Evolutionary conservation across 1,139 yeast species (phyloP), one percentile per base, ranked within the genome.

Genomic region (Komagataea norvegica): DNA sequence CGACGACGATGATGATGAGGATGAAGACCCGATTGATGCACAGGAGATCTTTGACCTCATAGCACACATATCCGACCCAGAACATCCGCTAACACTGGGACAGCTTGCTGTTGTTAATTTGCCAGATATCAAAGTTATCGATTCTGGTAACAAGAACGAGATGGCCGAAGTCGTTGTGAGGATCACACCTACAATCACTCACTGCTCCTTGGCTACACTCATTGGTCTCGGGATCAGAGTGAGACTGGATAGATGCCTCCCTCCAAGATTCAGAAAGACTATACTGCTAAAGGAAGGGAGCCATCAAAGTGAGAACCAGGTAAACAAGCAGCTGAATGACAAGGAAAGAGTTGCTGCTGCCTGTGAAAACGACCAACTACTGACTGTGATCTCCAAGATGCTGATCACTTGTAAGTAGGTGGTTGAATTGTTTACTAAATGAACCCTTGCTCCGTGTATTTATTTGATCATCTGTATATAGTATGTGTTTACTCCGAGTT

Each of bases 261-360:
- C 97, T 2, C 78, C 89, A 6, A 68, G 96, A 38, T 91, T 76
- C 65, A 69, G 98, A 48, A 78, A 88, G 41, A 74, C 78, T 14
- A 84, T 93, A 29, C 66, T 84, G 36, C 76, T 93, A 36, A 86
- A 89, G 53, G 86, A 86, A 51, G 97, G 97, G 1, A 77, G 95
- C 1, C 99, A 93, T 59, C 97, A 91, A 59, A 85, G 95, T 52
- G 98, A 93, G 57, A 77, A 75, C 48, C 98, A 91, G 55, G 98
- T 93, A 22, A 93, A 93, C 61, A 89, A 91, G 56, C 99, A 93
- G 62, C 72, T 93, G 46, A 91, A 91, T 57, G 99, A 93, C 58
- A 93, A 93, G 63, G 99, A 93, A 60, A 70, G 99, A 46, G 97
- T 91, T 1, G 95, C 96, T 20, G 98, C 98, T 14, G 99, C 99